A percentile compares a stretch with the other conserved stretches of the same genome.
Conservation (phyloP, 352 stramenopile genomes). For the Pythium phragmitis region DNA sequence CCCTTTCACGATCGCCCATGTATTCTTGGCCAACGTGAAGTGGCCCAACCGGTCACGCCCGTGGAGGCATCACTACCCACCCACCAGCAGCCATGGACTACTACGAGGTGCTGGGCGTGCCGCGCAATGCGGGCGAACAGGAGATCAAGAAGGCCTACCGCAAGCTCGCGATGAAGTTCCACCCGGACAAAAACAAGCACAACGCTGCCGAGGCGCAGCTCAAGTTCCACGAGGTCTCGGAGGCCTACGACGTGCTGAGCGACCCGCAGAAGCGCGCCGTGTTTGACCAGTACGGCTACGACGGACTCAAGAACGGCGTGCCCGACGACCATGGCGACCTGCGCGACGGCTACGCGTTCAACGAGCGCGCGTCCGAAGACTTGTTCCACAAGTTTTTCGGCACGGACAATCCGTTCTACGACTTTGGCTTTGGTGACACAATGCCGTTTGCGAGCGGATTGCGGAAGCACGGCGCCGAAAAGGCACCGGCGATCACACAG, state of each 20-base stretch:
- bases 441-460: slow-evolving; percentile 80
- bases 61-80: neutral
- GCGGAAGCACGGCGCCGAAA: slow-evolving; percentile 73
- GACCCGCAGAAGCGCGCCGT: slow-evolving; percentile 89
- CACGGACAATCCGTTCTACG: slow-evolving; percentile 88
- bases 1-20: neutral
- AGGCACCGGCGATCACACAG: slow-evolving; percentile 66
- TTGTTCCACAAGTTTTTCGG: slow-evolving; percentile 94
- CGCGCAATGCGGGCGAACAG: slow-evolving; percentile 68
- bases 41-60: neutral
- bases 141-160: slow-evolving; percentile 97
- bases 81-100: slow-evolving; percentile 64
- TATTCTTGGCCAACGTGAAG: neutral
- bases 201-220: slow-evolving; percentile 85
- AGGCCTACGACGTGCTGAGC: slow-evolving; percentile 94
- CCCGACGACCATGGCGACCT: slow-evolving; percentile 73
- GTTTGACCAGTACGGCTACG: slow-evolving; percentile 95
- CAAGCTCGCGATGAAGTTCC: slow-evolving; percentile 92
- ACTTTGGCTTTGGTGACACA: slow-evolving; percentile 89
- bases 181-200: slow-evolving; percentile 95
- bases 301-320: slow-evolving; percentile 91
- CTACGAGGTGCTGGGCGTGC: slow-evolving; percentile 90
- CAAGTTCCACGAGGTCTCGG: slow-evolving; percentile 93
- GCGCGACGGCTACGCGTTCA: slow-evolving; percentile 88
- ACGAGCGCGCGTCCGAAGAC: slow-evolving; percentile 87